Percentiles rank a stretch among this genome's conserved stretches.
Evolutionary conservation across 2,329 filamentous ascomycete species (phyloP).

Genomic region (Colletotrichum gigasporum): DNA sequence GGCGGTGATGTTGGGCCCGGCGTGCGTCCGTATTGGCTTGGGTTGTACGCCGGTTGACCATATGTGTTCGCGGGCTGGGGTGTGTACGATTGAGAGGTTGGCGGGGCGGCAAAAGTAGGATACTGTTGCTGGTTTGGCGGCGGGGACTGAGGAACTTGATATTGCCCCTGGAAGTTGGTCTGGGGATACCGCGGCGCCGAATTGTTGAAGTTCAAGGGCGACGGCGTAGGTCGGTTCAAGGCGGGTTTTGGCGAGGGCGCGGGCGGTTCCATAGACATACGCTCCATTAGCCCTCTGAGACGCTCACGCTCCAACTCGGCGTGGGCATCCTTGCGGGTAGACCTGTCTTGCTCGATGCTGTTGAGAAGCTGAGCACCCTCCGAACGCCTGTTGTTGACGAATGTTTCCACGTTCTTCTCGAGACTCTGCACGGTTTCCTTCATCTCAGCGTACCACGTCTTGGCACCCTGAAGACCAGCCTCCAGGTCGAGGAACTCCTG

Average conservation of each 20-base stretch:
- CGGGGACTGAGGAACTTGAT: conserved; percentile 66
- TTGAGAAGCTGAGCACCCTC: conserved; percentile 91
- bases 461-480: conserved; percentile 85
- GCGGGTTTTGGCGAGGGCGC: conserved; percentile 46
- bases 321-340: conserved; percentile 64
- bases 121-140: conserved; percentile 58
- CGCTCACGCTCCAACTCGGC: conserved; percentile 89
- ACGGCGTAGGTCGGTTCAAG: conserved; percentile 45
- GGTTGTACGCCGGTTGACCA: conserved; percentile 64
- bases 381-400: conserved; percentile 91
- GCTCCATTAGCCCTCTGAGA: conserved; percentile 89
- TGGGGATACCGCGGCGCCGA: conserved; percentile 60
- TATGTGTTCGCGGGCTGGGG: conserved; percentile 54
- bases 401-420: conserved; percentile 95
- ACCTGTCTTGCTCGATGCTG: conserved; percentile 85
- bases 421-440: conserved; percentile 91
- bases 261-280: conserved; percentile 85
- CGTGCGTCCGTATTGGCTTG: conserved; percentile 67
- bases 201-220: conserved; percentile 46
- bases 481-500: conserved; percentile 92
- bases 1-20: conserved; percentile 70
- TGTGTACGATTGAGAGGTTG: conserved; percentile 44
- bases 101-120: conserved; percentile 54
- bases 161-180: conserved; percentile 65
- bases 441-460: conserved; percentile 96